A percentile compares a stretch with the other conserved stretches of the same genome.
Evolutionary conservation across 2,329 filamentous ascomycete species (phyloP).

Genomic region (Penicillium brevicompactum): DNA sequence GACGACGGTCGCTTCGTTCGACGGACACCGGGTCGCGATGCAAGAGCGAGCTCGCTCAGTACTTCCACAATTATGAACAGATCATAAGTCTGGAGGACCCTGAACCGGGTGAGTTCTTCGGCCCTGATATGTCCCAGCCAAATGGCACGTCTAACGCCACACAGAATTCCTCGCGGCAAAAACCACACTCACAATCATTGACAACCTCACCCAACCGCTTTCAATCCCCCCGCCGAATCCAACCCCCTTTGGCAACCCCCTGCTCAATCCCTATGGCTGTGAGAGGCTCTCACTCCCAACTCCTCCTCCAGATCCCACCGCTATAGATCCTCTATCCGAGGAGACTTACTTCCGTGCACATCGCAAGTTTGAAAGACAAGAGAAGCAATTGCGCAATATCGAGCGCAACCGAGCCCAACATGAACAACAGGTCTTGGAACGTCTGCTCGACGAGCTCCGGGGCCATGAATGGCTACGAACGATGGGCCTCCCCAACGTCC

Average conservation of each 20-base stretch:
- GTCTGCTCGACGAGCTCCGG: conserved; percentile 76
- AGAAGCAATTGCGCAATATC: conserved; percentile 69
- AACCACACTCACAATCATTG: conserved; percentile 71
- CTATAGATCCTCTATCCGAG: conserved; percentile 59
- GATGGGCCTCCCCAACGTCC: conserved; percentile 84
- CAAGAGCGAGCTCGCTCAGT: conserved; percentile 87
- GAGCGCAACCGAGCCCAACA: conserved; percentile 68
- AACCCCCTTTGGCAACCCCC: conserved; percentile 39
- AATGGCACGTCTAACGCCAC: not conserved
- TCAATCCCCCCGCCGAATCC: conserved; percentile 24
- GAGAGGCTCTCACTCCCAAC: conserved; percentile 28
- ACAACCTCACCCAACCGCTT: conserved; percentile 52
- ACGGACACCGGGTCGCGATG: conserved; percentile 79
- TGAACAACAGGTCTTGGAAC: conserved; percentile 62
- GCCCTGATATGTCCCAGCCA: not conserved
- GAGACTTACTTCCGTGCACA: conserved; percentile 61
- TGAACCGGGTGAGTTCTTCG: conserved; percentile 65
- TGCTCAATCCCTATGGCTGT: conserved; percentile 41
- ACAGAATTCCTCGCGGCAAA: conserved; percentile 72
- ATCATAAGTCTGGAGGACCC: conserved; percentile 83
- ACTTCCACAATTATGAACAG: conserved; percentile 93
- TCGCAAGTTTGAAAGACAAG: conserved; percentile 63
- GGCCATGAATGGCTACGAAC: conserved; percentile 91
- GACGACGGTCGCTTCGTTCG: conserved; percentile 78
- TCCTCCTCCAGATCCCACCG: conserved; percentile 7